Base-by-base conservation (phyloP, 2,329 filamentous ascomycete species). In the Mycosphaerella arachidis region DNA sequence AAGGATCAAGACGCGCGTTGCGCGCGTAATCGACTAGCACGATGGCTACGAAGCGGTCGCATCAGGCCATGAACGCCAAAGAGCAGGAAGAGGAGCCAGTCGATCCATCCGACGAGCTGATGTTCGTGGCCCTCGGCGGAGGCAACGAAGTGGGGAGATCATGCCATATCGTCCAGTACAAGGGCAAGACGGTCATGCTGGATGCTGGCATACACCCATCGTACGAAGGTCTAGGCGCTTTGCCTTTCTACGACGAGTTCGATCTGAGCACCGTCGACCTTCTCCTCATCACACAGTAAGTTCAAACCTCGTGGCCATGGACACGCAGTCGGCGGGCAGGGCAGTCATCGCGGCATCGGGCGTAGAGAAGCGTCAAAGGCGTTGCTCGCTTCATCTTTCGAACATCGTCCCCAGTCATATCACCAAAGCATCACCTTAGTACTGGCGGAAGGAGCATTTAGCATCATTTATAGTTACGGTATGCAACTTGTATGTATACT, bases 181-280 rank as follows among this genome's bases (percentile, higher is more conserved):
- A 97, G 78, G 94, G 94, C 63, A 99, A 99, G 77, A 97, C 93
- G 6, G 91, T 99, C 67, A 99, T 99, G 94, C 90, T 99, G 68
- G 94, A 99, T 79, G 94, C 94, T 54, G 94, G 94, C 54, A 93
- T 97, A 79, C 94, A 99, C 75, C 92, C 94, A 54, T 94, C 91
- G 8, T 96, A 97, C 75, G 92, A 97, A 71, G 94, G 94, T 40
- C 86, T 97, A 62, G 91, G 92, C 2, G 90, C 91, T 9, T 86
- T 99, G 54, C 94, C 94, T 0, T 99, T 97, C 79, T 99, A 97
- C 76, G 94, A 99, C 74, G 92, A 97, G 72, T 99, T 97, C 76
- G 94, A 99, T 73, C 82, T 99, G 20, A 97, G 93, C 77, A 96
- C 91, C 1, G 92, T 99, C 67, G 94, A 99, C 75, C 89, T 99